A percentile compares a stretch with the other conserved stretches of the same genome.
Evolutionary conservation across 371 early-diverging fungal species (phyloP).

Genomic region (Syncephalastrum contaminatum): DNA sequence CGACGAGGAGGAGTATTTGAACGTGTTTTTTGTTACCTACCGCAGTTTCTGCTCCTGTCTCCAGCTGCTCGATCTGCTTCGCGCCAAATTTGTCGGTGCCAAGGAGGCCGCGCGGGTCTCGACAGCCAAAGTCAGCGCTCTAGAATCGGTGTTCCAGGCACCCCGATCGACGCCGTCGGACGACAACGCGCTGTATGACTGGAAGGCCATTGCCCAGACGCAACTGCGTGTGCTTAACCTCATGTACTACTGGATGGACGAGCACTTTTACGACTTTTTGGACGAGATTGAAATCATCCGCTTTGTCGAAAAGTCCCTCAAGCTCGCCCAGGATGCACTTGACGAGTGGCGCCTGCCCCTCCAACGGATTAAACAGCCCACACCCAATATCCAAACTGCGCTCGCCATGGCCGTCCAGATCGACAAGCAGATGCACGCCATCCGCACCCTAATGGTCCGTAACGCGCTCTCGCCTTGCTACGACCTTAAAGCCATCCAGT

Average conservation of each 20-base stretch:
- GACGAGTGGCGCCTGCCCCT: constrained; percentile 31
- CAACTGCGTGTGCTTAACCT: constrained; percentile 53
- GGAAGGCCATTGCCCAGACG: constrained; percentile 40
- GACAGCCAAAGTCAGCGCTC: constrained; percentile 7
- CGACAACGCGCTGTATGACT: constrained; percentile 19
- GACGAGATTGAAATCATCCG: constrained; percentile 52
- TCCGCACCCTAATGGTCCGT: constrained; percentile 22
- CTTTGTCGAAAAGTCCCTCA: constrained; percentile 23
- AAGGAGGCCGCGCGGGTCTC: constrained; percentile 15
- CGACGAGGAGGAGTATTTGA: constrained; percentile 48
- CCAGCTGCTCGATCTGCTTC: constrained; percentile 51
- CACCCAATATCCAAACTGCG: background rate
- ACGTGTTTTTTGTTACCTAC: constrained; percentile 58
- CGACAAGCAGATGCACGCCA: constrained; percentile 18
- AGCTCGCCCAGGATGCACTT: constrained; percentile 22
- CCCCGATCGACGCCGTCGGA: background rate
- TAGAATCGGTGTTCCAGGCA: constrained; percentile 10
- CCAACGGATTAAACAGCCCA: constrained; percentile 4
- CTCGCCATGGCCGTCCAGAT: constrained; percentile 10
- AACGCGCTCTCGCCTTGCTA: constrained; percentile 37
- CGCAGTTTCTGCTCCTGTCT: constrained; percentile 51
- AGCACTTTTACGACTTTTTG: constrained; percentile 67
- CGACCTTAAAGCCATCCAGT: constrained; percentile 34
- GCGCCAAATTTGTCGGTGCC: constrained; percentile 43
- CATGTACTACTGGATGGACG: constrained; percentile 65